Base-by-base conservation (phyloP, 192 early-diverging fungal species). In the Linnemannia elongata region DNA sequence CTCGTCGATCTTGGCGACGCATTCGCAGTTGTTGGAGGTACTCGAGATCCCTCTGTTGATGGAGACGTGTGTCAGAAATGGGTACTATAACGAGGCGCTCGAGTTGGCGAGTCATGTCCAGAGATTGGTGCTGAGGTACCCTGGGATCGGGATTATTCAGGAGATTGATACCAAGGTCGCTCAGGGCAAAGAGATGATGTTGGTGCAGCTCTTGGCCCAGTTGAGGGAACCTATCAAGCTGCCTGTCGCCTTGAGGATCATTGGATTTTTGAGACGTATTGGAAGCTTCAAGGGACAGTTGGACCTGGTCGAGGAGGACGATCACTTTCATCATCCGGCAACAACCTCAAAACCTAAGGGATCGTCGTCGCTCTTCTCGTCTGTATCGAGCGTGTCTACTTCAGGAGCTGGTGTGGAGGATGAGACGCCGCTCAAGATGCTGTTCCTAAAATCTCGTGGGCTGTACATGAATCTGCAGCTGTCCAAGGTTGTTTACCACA, bases 61-160 rank as follows among this genome's bases (percentile, higher is more conserved):
- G 91, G 95, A 97, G 71, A 95, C 94, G 0, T 95, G 96, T 83
- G 93, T 97, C 45, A 89, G 94, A 69, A 94, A 95, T 74, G 96
- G 95, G 0, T 94, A 95, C 74, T 97, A 97, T 75, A 94, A 94
- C 42, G 96, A 97, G 69, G 96, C 96, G 0, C 93, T 97, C 88
- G 96, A 97, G 69, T 78, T 97, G 39, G 90, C 93, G 20, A 81
- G 90, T 35, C 94, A 96, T 88, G 94, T 96, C 3, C 84, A 91
- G 17, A 87, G 94, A 36, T 85, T 93, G 33, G 69, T 83, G 3
- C 74, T 93, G 5, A 88, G 93, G 27, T 91, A 96, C 87, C 92
- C 93, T 0, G 85, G 89, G 42, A 88, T 94, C 27, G 77, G 82
- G 12, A 77, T 94, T 20, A 89, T 97, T 74, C 82, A 91, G 54